Base-by-base conservation (phyloP, 2,329 filamentous ascomycete species). In the Curvularia eragrostidis region DNA sequence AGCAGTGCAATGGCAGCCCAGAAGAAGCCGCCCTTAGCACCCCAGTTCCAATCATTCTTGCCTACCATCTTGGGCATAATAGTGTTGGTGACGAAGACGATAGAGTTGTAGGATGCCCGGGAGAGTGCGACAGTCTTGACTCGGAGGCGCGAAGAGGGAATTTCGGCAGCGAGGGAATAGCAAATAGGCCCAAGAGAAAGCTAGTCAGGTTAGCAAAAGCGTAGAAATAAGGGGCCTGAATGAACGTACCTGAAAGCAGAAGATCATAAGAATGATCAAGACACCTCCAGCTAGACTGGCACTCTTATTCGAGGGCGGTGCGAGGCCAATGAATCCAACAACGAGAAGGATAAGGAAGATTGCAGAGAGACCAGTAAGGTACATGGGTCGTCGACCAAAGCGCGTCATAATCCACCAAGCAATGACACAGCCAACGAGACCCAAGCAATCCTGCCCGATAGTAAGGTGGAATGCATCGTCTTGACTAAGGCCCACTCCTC, bases 41-140 rank as follows among this genome's bases (percentile, higher is more conserved):
- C 64, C 66, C 66, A 69, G 30, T 69, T 67, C 65, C 66, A 68
- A 23, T 65, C 66, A 24, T 66, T 66, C 32, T 61, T 62, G 38
- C 65, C 63, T 9, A 69, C 58, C 66, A 69, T 69, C 51, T 68
- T 66, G 3, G 66, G 66, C 64, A 67, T 68, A 24, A 68, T 61
- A 3, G 58, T 63, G 41, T 67, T 68, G n/a, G 62, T 68, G 28
- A 65, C 50, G 41, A 69, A 68, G 1, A 65, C 63, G 26, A 66
- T 65, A 10, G 58, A 65, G 55, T 69, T 68, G 56, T 68, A 69
- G 28, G 61, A 64, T 39, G 63, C 65, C 18, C 92, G 88, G 1
- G 90, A 91, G 2, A 96, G 84, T 1, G 93, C 91, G 42, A 96
- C 89, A 0, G 92, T 96, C 82, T 96, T 96, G 78, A 94, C 91